Conservation (phyloP, 2,329 filamentous ascomycete species). For the Ophiosphaerella herpotricha region DNA sequence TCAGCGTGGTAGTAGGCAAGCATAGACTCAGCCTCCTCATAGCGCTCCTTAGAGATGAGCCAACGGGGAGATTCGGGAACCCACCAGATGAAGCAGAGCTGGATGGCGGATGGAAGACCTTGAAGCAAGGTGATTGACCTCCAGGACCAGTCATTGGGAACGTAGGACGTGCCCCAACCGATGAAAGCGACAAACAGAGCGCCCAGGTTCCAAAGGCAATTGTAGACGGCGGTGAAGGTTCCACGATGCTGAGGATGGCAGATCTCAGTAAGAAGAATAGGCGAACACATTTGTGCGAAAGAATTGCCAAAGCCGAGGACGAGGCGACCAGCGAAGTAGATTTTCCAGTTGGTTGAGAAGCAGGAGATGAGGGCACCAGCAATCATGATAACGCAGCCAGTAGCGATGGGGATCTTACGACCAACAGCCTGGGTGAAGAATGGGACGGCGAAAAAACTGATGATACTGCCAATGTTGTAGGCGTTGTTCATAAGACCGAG, state of each 20-base stretch:
- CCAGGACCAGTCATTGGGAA: constrained; percentile 55
- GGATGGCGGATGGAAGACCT: constrained; percentile 56
- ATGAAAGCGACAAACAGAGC: constrained; percentile 63
- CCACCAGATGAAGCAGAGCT: constrained; percentile 65
- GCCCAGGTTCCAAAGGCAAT: constrained; percentile 69
- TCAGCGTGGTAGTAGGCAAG: constrained; percentile 68
- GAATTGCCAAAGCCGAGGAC: constrained; percentile 70
- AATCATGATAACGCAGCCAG: constrained; percentile 53
- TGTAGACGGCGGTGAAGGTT: constrained; percentile 68
- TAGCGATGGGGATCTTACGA: constrained; percentile 48
- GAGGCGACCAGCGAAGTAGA: constrained; percentile 65
- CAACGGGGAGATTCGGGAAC: constrained; percentile 67
- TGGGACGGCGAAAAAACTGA: constrained; percentile 41
- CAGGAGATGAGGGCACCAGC: constrained; percentile 44
- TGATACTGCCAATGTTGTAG: constrained; percentile 49
- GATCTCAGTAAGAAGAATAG: constrained; percentile 67
- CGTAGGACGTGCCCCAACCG: constrained; percentile 49
- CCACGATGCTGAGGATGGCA: constrained; percentile 70
- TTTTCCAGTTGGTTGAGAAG: constrained; percentile 29
- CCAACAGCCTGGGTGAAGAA: constrained; percentile 50
- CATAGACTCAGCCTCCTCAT: constrained; percentile 64
- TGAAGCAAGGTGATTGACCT: constrained; percentile 60
- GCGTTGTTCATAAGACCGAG: constrained; percentile 54
- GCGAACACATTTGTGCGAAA: constrained; percentile 66
- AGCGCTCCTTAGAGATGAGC: constrained; percentile 66